phyloP scores from a whole-genome alignment of 345 rosid species.

The Gossypium longicalyx region DNA sequence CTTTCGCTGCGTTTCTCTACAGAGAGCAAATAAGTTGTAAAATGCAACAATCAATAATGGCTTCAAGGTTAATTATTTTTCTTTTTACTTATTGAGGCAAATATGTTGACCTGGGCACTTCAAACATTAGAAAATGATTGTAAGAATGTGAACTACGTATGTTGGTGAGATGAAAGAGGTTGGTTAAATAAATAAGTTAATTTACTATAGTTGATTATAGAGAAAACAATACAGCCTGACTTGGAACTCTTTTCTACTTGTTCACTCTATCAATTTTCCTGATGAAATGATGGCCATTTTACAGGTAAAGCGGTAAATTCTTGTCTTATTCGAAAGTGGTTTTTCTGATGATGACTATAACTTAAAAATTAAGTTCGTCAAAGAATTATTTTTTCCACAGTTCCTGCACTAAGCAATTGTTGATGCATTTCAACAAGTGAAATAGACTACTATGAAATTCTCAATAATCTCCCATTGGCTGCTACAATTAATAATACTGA shows the following conservation, averaged over 20 bases:
- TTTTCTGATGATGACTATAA: not conserved
- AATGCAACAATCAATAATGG: not conserved
- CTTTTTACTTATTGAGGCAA: not conserved
- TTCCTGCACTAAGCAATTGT: not conserved
- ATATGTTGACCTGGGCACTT: not conserved
- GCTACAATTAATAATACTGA: not conserved
- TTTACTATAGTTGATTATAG: not conserved
- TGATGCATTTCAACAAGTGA: not conserved
- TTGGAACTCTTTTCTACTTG: not conserved
- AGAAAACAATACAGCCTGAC: not conserved
- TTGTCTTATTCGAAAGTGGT: not conserved
- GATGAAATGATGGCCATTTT: not conserved
- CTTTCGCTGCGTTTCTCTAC: too few species aligned
- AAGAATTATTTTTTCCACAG: not conserved
- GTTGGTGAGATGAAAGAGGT: not conserved
- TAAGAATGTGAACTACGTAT: not conserved
- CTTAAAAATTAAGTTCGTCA: not conserved
- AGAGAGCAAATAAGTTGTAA: not conserved
- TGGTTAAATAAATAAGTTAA: not conserved
- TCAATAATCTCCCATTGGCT: not conserved
- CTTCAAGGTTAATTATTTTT: not conserved
- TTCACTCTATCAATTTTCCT: not conserved
- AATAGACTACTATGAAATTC: not conserved
- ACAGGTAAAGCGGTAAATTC: not conserved
- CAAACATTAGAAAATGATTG: not conserved